These are phyloP conservation scores for Castanea mollissima DNA, from an alignment of 306 rosid species.

Conservation along the genomic window DNA sequence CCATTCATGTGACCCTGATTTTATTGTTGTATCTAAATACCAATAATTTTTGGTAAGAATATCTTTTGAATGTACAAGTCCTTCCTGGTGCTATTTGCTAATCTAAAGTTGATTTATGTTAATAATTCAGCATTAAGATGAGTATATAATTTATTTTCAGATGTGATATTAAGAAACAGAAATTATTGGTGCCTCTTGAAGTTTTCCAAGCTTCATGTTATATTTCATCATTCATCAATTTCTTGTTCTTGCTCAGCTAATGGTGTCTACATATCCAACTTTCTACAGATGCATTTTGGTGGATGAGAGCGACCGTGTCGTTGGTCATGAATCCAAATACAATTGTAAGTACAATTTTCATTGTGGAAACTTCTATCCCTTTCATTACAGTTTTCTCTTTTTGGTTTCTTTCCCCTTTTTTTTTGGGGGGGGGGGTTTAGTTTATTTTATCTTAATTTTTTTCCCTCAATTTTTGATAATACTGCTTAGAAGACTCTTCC, in stretches of 20 bases:
- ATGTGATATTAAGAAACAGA: background rate
- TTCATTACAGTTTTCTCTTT: background rate
- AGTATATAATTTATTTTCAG: background rate
- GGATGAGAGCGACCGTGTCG: conserved; percentile 86
- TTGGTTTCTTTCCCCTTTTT: background rate
- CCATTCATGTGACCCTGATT: background rate
- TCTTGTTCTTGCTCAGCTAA: conserved; percentile 15
- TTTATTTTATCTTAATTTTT: too few species aligned
- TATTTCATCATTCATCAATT: conserved; percentile 5
- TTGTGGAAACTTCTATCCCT: conserved; percentile 2
- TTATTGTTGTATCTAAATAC: background rate
- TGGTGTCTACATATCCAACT: conserved; percentile 18
- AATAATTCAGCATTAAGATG: background rate
- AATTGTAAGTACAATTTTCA: conserved; percentile 61
- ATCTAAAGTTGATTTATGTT: background rate
- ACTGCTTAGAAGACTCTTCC: too few species aligned
- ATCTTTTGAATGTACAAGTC: background rate
- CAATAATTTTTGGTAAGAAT: too few species aligned
- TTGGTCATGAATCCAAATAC: conserved; percentile 95
- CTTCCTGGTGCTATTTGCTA: background rate
- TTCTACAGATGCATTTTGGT: conserved; percentile 86
- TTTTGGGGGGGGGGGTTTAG: background rate
- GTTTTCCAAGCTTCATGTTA: conserved; percentile 3
- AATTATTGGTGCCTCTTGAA: background rate
- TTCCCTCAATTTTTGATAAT: too few species aligned